These are phyloP conservation scores for Melanomma pulvis-pyrius DNA, from an alignment of 495 filamentous ascomycete species.

Conservation along the genomic window DNA sequence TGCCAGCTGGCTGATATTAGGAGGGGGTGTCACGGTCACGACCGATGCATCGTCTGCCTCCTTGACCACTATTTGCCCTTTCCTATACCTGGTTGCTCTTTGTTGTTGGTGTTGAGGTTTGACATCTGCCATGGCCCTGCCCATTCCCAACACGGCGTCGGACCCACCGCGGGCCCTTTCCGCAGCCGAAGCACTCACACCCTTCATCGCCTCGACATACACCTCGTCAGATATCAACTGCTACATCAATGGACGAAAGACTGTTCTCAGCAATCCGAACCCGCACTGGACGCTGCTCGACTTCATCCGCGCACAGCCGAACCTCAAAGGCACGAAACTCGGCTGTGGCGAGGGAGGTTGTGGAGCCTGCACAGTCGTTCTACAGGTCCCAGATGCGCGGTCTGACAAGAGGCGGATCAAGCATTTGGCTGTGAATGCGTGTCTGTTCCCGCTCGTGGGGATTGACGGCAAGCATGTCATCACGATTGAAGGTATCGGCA, in stretches of 20 bases:
- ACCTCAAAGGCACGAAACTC: slow-evolving; percentile 62
- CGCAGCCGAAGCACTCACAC: slow-evolving; percentile 34
- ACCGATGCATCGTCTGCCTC: neutral
- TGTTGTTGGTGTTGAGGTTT: neutral
- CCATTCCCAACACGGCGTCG: slow-evolving; percentile 20
- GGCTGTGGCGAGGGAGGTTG: slow-evolving; percentile 54
- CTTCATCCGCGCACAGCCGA: slow-evolving; percentile 53
- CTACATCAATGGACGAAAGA: slow-evolving; percentile 36
- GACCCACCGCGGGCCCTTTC: slow-evolving; percentile 22
- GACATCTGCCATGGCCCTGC: slow-evolving; percentile 25
- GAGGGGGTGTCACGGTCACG: neutral
- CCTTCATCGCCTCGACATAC: slow-evolving; percentile 40
- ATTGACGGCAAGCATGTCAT: slow-evolving; percentile 51
- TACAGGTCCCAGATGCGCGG: slow-evolving; percentile 38
- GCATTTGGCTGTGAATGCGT: slow-evolving; percentile 37
- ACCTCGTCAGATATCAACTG: slow-evolving; percentile 39
- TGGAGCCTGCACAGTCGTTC: slow-evolving; percentile 49
- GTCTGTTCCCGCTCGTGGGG: slow-evolving; percentile 39
- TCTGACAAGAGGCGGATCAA: slow-evolving; percentile 28
- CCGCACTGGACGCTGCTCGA: slow-evolving; percentile 51
- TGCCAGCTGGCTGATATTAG: neutral
- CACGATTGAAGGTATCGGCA: slow-evolving; percentile 49
- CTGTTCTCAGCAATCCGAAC: slow-evolving; percentile 32
- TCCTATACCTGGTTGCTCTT: neutral
- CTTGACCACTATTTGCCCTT: neutral